Percentiles rank a stretch among this genome's conserved stretches.
These are phyloP conservation scores for Jamesozyma piceae DNA, from an alignment of 805 yeast species.

Conservation along the genomic window DNA sequence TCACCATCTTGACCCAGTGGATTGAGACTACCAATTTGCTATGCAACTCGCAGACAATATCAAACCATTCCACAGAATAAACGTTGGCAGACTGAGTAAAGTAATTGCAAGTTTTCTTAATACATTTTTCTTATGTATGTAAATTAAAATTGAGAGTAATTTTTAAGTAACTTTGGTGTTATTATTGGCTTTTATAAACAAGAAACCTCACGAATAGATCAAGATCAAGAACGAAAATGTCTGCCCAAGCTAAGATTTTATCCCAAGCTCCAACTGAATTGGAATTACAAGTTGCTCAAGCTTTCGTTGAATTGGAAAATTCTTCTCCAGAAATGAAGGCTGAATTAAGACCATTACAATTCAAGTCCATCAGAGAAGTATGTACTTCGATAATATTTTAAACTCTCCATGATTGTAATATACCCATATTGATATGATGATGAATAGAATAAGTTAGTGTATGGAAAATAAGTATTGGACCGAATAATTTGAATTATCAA, in stretches of 20 bases:
- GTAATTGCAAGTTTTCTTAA: not conserved
- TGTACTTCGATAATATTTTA: slow-evolving; percentile 17
- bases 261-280: slow-evolving; percentile 94
- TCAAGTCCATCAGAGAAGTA: slow-evolving; percentile 93
- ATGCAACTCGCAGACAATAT: not conserved
- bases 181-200: not conserved
- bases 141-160: not conserved
- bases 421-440: not conserved
- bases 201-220: not conserved
- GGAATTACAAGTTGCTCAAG: slow-evolving; percentile 99
- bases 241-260: slow-evolving; percentile 88
- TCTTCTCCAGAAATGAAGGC: slow-evolving; percentile 93
- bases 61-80: not conserved
- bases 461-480: no score
- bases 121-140: not conserved
- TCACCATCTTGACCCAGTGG: not conserved
- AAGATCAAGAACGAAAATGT: slow-evolving; percentile 42
- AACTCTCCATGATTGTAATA: not conserved
- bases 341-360: slow-evolving; percentile 96
- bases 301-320: slow-evolving; percentile 90
- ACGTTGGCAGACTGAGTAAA: not conserved
- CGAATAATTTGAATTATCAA: no score
- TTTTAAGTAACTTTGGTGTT: not conserved
- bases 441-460: no score
- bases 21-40: not conserved